Percentiles rank a stretch among this genome's conserved stretches.
Evolutionary conservation across 2,329 filamentous ascomycete species (phyloP).

Genomic region (Lithohypha guttulata): DNA sequence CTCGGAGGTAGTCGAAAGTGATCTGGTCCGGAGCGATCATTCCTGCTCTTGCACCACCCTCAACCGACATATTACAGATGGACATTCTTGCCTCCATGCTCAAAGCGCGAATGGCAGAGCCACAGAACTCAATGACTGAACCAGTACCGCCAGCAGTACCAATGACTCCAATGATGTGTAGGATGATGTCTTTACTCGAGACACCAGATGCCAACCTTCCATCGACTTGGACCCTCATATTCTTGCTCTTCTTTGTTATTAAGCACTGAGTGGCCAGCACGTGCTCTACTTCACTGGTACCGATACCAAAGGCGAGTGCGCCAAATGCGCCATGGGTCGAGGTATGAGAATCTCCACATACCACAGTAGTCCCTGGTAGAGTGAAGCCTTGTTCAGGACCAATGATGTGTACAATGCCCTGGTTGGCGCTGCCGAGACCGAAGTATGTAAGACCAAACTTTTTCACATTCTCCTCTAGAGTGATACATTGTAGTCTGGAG

Average conservation of each 20-base stretch:
- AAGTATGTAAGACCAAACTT: constrained; percentile 96
- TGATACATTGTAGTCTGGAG: constrained; percentile 85
- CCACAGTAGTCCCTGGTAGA: constrained; percentile 88
- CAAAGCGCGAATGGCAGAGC: constrained; percentile 76
- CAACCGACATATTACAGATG: constrained; percentile 99
- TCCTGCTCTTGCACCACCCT: constrained; percentile 85
- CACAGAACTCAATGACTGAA: constrained; percentile 93
- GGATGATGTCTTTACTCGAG: constrained; percentile 88
- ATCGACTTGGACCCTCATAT: constrained; percentile 95
- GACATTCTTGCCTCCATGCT: constrained; percentile 99
- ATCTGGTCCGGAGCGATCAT: constrained; percentile 93
- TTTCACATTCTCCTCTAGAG: constrained; percentile 94
- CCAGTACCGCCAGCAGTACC: constrained; percentile 92
- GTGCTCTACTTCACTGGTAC: constrained; percentile 96
- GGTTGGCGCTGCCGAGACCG: constrained; percentile 86
- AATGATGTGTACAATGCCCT: constrained; percentile 97
- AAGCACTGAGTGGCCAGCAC: constrained; percentile 93
- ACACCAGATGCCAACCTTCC: constrained; percentile 83
- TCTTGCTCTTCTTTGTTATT: constrained; percentile 90
- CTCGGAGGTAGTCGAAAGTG: constrained; percentile 93
- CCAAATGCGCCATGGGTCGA: constrained; percentile 97
- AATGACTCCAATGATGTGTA: constrained; percentile 85
- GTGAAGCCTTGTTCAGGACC: constrained; percentile 98
- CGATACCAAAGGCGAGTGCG: constrained; percentile 88
- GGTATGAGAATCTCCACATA: constrained; percentile 96